These are phyloP conservation scores for Oryza officinalis DNA, from an alignment of 176 grass and related monocot genomes.

Conservation along the genomic window DNA sequence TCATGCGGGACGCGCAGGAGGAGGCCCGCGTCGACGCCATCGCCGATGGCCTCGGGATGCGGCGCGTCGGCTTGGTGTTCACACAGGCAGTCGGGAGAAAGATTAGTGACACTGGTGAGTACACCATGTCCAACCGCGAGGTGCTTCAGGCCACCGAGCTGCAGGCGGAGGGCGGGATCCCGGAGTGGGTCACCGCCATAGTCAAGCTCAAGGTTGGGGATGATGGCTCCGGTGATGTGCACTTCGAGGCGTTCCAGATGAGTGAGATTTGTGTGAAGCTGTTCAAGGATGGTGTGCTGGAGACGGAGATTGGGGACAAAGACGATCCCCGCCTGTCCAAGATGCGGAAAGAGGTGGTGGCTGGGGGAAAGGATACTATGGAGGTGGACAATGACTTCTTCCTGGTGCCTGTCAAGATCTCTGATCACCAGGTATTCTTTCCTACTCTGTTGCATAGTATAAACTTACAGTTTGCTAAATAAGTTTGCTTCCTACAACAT, in stretches of 20 bases:
- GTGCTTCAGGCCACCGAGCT: constrained; percentile 73
- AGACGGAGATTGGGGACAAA: constrained; percentile 59
- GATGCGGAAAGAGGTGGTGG: constrained; percentile 87
- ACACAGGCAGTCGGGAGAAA: constrained; percentile 91
- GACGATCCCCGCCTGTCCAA: constrained; percentile 72
- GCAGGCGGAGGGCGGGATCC: constrained; percentile 65
- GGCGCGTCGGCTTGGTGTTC: constrained; percentile 74
- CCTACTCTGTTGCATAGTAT: neutral
- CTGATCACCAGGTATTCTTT: constrained; percentile 75
- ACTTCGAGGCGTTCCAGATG: constrained; percentile 99
- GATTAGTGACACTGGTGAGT: constrained; percentile 69
- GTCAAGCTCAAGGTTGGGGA: constrained; percentile 82
- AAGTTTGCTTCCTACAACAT: neutral
- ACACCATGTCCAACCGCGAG: constrained; percentile 87
- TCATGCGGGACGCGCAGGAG: constrained; percentile 62
- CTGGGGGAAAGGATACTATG: constrained; percentile 69
- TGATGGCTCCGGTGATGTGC: constrained; percentile 70
- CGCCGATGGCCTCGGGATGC: constrained; percentile 77
- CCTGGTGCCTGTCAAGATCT: constrained; percentile 92
- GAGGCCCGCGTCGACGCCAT: constrained; percentile 81
- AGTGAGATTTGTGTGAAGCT: constrained; percentile 89
- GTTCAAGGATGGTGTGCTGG: constrained; percentile 78
- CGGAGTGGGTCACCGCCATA: constrained; percentile 83
- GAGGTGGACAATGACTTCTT: constrained; percentile 98
- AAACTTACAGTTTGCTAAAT: neutral